Conservation (phyloP, 2,329 filamentous ascomycete species). For the Ophiostoma sp. region DNA sequence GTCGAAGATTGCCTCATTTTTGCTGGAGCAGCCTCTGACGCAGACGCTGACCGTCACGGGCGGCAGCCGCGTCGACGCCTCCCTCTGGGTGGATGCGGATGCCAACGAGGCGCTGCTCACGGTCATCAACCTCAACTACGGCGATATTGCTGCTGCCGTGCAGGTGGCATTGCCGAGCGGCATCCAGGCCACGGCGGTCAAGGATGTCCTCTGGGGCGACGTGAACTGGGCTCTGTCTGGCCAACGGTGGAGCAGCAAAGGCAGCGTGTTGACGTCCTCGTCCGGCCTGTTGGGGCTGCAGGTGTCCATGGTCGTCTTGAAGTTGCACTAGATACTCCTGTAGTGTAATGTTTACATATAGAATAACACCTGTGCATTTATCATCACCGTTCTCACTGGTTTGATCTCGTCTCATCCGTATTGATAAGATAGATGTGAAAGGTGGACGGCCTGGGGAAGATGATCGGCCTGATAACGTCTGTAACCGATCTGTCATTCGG, state of each 20-base stretch:
- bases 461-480: no score
- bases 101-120: slow-evolving; percentile 7
- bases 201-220: background rate
- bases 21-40: slow-evolving; percentile 1
- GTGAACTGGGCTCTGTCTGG: background rate
- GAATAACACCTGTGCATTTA: no score
- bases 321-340: background rate
- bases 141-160: background rate
- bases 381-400: no score
- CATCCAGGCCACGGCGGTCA: background rate
- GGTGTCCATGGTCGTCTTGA: slow-evolving; percentile 3
- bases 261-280: background rate
- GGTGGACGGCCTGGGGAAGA: no score
- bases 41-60: background rate
- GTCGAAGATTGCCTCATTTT: slow-evolving; percentile 1
- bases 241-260: background rate
- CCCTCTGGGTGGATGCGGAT: background rate
- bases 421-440: no score
- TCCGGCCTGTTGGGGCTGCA: background rate
- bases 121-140: slow-evolving; percentile 5
- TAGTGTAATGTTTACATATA: no score
- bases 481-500: no score
- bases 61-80: slow-evolving; percentile 9
- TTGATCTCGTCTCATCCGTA: no score
- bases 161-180: background rate